Percentiles rank a stretch among this genome's conserved stretches.
Conservation (phyloP, 768 basidiomycete genomes). For the Wakefieldia striispora region DNA sequence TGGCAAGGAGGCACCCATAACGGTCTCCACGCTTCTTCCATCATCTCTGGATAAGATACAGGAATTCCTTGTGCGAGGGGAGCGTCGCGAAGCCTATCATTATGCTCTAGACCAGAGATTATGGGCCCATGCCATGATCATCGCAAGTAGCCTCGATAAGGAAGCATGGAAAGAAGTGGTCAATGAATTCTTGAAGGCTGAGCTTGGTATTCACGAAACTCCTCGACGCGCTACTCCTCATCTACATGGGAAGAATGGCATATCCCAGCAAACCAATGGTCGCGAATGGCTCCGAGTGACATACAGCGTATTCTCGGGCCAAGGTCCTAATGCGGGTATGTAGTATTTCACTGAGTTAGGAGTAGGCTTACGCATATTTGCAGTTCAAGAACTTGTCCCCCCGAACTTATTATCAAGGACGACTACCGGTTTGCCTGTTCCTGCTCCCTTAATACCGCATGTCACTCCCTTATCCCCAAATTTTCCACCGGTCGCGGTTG, state of each 20-base stretch:
- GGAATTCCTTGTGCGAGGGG: slow-evolving; percentile 75
- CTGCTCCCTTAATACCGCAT: slow-evolving; percentile 31
- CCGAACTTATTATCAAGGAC: slow-evolving; percentile 48
- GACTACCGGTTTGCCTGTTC: slow-evolving; percentile 38
- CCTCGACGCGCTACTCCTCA: slow-evolving; percentile 10
- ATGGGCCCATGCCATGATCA: slow-evolving; percentile 96
- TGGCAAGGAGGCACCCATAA: slow-evolving; percentile 50
- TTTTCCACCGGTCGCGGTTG: slow-evolving; percentile 45
- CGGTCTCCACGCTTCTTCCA: slow-evolving; percentile 56
- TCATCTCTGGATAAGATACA: slow-evolving; percentile 77
- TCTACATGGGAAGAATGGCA: slow-evolving; percentile 18
- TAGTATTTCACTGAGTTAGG: not conserved
- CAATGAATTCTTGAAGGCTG: slow-evolving; percentile 76
- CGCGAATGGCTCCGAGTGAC: slow-evolving; percentile 75
- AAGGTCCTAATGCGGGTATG: slow-evolving; percentile 73
- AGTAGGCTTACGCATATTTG: slow-evolving; percentile 4
- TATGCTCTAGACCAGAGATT: slow-evolving; percentile 86
- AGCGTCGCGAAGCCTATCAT: slow-evolving; percentile 82
- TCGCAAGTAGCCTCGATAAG: slow-evolving; percentile 89
- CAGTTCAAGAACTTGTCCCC: slow-evolving; percentile 76
- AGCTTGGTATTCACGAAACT: slow-evolving; percentile 52
- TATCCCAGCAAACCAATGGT: slow-evolving; percentile 40
- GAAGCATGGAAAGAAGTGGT: slow-evolving; percentile 93
- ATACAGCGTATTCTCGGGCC: slow-evolving; percentile 82
- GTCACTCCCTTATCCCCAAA: slow-evolving; percentile 64